These are phyloP conservation scores for Ulmus americana DNA, from an alignment of 331 rosid genomes.

Conservation along the genomic window DNA sequence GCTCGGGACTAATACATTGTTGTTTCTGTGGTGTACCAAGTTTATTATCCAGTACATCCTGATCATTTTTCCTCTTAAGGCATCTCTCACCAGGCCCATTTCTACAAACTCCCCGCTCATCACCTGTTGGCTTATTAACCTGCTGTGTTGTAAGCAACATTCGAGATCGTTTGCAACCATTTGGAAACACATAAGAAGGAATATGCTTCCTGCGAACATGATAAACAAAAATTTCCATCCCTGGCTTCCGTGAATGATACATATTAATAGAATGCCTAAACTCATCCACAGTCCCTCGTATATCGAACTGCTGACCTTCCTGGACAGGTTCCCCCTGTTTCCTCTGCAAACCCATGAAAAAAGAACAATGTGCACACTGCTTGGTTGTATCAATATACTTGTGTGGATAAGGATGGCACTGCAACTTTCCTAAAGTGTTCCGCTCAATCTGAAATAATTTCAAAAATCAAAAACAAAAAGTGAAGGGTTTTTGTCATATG, in stretches of 20 bases:
- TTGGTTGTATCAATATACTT: constrained; percentile 62
- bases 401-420: constrained; percentile 88
- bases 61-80: constrained; percentile 23
- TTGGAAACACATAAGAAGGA: constrained; percentile 75
- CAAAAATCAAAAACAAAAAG: constrained; percentile 7
- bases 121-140: constrained; percentile 30
- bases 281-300: constrained; percentile 81
- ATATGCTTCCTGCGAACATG: constrained; percentile 86
- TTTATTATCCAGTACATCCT: constrained; percentile 14
- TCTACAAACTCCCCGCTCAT: constrained; percentile 22
- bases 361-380: constrained; percentile 76
- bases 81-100: constrained; percentile 12
- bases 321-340: constrained; percentile 70
- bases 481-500: neutral
- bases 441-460: constrained; percentile 65
- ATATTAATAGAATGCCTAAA: constrained; percentile 73
- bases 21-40: constrained; percentile 18
- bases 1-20: constrained; percentile 25
- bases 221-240: constrained; percentile 80
- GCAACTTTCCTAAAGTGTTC: constrained; percentile 81
- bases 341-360: constrained; percentile 90
- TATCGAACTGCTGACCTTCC: constrained; percentile 86
- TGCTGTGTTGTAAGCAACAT: constrained; percentile 36
- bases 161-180: constrained; percentile 61
- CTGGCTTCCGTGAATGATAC: constrained; percentile 76